Percentiles rank a stretch among this genome's conserved stretches.
These are phyloP conservation scores for Helotiales sp. DNA, from an alignment of 2,329 filamentous ascomycete genomes.

Conservation along the genomic window DNA sequence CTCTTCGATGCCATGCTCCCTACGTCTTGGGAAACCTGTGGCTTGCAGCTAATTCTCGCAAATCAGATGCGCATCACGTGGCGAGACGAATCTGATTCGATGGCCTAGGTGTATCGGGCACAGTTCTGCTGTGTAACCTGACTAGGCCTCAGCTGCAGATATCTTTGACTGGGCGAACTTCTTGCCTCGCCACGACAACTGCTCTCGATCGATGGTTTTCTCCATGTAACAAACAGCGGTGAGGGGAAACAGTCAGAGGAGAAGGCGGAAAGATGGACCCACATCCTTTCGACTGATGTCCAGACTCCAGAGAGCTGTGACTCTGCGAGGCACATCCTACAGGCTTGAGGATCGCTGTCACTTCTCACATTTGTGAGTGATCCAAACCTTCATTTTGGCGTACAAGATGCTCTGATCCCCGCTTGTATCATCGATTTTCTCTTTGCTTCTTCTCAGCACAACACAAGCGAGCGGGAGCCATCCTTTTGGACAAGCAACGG, in stretches of 20 bases:
- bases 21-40: neutral
- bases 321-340: neutral
- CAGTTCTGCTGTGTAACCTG: slow-evolving; percentile 28
- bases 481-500: slow-evolving; percentile 25
- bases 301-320: neutral
- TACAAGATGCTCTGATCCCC: slow-evolving; percentile 14
- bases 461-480: slow-evolving; percentile 11
- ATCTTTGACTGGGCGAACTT: slow-evolving; percentile 17
- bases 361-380: slow-evolving; percentile 24
- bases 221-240: slow-evolving; percentile 36
- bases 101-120: neutral
- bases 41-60: neutral
- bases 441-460: slow-evolving; percentile 18
- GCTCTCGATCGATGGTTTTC: slow-evolving; percentile 33
- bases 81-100: neutral
- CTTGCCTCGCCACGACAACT: slow-evolving; percentile 20
- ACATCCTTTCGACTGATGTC: neutral
- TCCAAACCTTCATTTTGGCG: slow-evolving; percentile 3
- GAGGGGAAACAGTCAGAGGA: slow-evolving; percentile 19
- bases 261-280: neutral
- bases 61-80: slow-evolving; percentile 12
- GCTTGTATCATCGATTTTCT: neutral
- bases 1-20: slow-evolving; percentile 4
- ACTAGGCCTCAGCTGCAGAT: slow-evolving; percentile 22
- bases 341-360: slow-evolving; percentile 29